Evolutionary conservation across 805 yeast genomes (phyloP), one percentile per base, ranked within the genome.

Genomic region (Myxozyma sirexii): DNA sequence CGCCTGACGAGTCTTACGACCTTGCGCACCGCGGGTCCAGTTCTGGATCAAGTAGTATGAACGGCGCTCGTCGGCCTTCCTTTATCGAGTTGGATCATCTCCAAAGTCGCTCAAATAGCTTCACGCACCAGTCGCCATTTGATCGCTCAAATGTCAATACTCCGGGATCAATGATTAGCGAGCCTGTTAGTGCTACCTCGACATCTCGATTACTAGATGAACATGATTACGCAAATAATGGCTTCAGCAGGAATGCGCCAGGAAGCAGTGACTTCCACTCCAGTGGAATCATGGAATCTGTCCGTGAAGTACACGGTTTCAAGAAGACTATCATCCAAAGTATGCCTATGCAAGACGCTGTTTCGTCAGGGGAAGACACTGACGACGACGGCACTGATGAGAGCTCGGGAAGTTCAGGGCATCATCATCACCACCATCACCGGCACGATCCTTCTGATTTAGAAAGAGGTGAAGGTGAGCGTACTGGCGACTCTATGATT

Each of bases 291-390:
- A 81, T 88, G 56, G 97, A 90, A 74, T 84, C 88, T 42, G 86
- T 90, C 17, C 84, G 90, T n/a, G 87, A 86, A 52, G 87, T 87
- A 27, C 85, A 86, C 70, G 97, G 97, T 55, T 88, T 88, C 21
- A 85, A 84, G 68, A 90, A 90, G 77, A 90, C 96, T 2, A 88
- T 90, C 62, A 90, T 90, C 68, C 93, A 87, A 42, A 31, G 59
- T 13, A 42, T 50, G 44, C 63, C 64, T n/a, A 38, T 48, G 38
- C 38, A 59, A 17, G 63, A 62, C 13, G 48, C 54, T 8, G 38
- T 44, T 21, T 64, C 60, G 1, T 24, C 39, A 3, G 46, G 45
- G 17, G 45, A 39, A 8, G 56, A 47, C 8, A 35, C 45, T 15
- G 49, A 37, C 1, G 57, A 37, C 17, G 57, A 50, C 13, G 46